These are phyloP conservation scores for Tulasnella sp. DNA, from an alignment of 768 basidiomycete genomes.

Conservation along the genomic window DNA sequence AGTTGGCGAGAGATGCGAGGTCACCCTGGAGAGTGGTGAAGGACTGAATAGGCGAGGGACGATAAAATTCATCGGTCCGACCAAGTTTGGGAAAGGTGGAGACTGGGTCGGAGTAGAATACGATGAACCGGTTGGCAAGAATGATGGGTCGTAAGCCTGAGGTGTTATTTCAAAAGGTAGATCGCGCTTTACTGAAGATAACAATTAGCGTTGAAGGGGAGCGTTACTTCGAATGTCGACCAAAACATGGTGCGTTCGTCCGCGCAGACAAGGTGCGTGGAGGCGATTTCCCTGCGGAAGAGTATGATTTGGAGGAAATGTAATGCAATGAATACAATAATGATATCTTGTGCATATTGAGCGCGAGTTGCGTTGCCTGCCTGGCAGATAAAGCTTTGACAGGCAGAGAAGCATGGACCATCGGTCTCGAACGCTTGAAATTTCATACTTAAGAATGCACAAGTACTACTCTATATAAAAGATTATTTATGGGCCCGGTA, in stretches of 20 bases:
- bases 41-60: constrained; percentile 69
- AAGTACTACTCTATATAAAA: too few species aligned
- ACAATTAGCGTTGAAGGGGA: constrained; percentile 62
- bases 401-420: too few species aligned
- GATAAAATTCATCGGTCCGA: constrained; percentile 73
- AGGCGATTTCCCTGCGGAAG: constrained; percentile 55
- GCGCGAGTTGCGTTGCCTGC: too few species aligned
- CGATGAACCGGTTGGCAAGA: constrained; percentile 92
- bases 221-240: constrained; percentile 70
- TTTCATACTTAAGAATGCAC: too few species aligned
- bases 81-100: constrained; percentile 56
- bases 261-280: constrained; percentile 67
- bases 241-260: constrained; percentile 77
- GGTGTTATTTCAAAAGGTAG: background rate
- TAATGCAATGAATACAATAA: background rate
- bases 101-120: constrained; percentile 88
- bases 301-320: constrained; percentile 13
- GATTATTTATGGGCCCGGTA: too few species aligned
- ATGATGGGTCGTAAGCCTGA: constrained; percentile 80
- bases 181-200: background rate
- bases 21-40: constrained; percentile 37
- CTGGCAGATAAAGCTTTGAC: too few species aligned
- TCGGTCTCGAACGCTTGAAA: too few species aligned
- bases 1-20: constrained; percentile 70
- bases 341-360: background rate